phyloP scores from a whole-genome alignment of 495 filamentous ascomycete genomes.

The Penicillium flavigenum region DNA sequence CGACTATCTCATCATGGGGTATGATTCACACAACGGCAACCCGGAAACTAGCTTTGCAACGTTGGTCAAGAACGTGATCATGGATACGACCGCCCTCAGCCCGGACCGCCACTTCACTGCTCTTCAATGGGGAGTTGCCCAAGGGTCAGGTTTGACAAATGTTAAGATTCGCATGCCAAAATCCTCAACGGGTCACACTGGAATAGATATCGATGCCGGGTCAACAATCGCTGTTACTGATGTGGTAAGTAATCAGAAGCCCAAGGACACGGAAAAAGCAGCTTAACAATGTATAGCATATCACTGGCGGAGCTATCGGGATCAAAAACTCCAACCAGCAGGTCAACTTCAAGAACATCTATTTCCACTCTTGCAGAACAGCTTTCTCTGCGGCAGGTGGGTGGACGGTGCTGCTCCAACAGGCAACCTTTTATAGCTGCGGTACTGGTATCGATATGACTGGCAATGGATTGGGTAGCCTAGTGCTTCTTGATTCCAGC shows the following conservation, averaged over 20 bases:
- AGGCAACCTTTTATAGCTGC: constrained; percentile 34
- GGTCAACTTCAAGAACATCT: constrained; percentile 50
- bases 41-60: constrained; percentile 46
- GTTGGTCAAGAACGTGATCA: constrained; percentile 41
- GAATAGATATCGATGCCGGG: constrained; percentile 44
- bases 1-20: constrained; percentile 33
- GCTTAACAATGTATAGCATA: constrained; percentile 34
- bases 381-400: constrained; percentile 40
- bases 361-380: constrained; percentile 41
- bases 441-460: constrained; percentile 38
- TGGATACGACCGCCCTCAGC: constrained; percentile 39
- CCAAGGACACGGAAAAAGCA: neutral
- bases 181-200: constrained; percentile 54
- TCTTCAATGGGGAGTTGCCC: constrained; percentile 65
- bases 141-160: constrained; percentile 71
- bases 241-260: constrained; percentile 37
- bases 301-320: constrained; percentile 50
- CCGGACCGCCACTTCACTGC: constrained; percentile 35
- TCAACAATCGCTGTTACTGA: constrained; percentile 49
- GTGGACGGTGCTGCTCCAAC: constrained; percentile 45
- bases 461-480: constrained; percentile 45
- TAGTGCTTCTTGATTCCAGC: constrained; percentile 47
- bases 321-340: constrained; percentile 52
- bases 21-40: constrained; percentile 34
- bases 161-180: constrained; percentile 67